phyloP scores from a whole-genome alignment of 306 rosid species.

The Cucurbita argyrosperma region DNA sequence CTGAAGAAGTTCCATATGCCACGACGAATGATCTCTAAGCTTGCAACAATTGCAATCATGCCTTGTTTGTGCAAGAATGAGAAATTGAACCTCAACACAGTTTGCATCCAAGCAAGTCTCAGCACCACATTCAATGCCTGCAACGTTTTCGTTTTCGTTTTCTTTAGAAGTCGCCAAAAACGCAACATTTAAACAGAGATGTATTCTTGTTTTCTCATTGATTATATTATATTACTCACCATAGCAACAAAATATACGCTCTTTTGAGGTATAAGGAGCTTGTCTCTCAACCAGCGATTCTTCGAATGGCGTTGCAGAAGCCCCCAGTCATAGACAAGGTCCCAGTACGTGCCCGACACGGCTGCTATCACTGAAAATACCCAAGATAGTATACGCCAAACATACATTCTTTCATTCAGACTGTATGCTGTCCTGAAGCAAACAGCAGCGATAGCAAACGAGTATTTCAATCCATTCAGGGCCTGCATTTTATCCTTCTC shows the following conservation, averaged over 20 bases:
- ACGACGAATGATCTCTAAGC: constrained; percentile 54
- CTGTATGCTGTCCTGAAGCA: constrained; percentile 32
- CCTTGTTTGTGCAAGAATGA: constrained; percentile 29
- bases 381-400: constrained; percentile 29
- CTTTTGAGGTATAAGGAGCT: constrained; percentile 36
- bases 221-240: constrained; percentile 15
- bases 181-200: neutral
- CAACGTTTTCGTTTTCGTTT: neutral
- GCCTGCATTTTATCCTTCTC: constrained; percentile 56
- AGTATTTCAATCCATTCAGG: constrained; percentile 35
- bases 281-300: constrained; percentile 69
- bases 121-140: constrained; percentile 52
- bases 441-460: constrained; percentile 43
- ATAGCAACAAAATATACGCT: constrained; percentile 49
- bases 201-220: neutral
- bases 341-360: constrained; percentile 44
- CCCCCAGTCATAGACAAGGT: constrained; percentile 60
- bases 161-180: neutral
- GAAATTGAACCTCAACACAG: constrained; percentile 23
- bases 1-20: constrained; percentile 74
- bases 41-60: constrained; percentile 23
- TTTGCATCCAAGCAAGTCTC: constrained; percentile 63
- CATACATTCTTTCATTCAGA: neutral
- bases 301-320: constrained; percentile 40
- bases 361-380: constrained; percentile 36